phyloP scores from a whole-genome alignment of 179 eudicot species.

The Patellifolia procumbens region DNA sequence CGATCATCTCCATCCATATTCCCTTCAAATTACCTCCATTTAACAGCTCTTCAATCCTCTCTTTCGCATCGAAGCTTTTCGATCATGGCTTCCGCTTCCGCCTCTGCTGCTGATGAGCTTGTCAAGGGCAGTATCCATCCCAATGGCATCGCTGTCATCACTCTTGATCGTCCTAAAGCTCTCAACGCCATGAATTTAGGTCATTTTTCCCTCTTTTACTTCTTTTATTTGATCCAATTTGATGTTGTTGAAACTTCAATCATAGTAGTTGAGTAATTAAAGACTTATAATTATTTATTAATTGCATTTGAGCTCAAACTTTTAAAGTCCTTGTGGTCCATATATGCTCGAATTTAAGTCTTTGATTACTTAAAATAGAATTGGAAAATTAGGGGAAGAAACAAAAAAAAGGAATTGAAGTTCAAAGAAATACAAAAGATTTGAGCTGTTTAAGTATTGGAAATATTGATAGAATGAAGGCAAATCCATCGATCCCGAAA shows the following conservation, averaged over 20 bases:
- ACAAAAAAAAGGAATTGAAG: too few relatives aligned
- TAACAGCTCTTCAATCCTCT: slow-evolving; percentile 11
- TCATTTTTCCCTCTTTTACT: background rate
- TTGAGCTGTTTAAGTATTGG: too few relatives aligned
- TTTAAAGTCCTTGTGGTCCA: background rate
- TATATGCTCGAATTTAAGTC: background rate
- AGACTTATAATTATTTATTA: background rate
- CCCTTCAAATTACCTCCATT: slow-evolving; percentile 8
- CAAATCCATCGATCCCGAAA: too few relatives aligned
- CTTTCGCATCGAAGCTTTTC: slow-evolving; percentile 43
- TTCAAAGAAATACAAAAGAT: too few relatives aligned
- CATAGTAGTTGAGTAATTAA: background rate
- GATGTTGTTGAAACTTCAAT: background rate
- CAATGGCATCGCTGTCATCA: slow-evolving; percentile 87
- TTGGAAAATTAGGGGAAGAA: background rate
- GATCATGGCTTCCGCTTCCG: slow-evolving; percentile 51
- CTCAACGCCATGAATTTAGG: slow-evolving; percentile 91
- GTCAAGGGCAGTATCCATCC: slow-evolving; percentile 71
- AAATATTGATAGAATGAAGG: too few relatives aligned
- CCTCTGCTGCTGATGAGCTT: slow-evolving; percentile 52
- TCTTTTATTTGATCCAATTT: background rate
- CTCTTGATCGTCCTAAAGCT: slow-evolving; percentile 95
- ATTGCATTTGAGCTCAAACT: background rate
- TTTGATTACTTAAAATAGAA: background rate
- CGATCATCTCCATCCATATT: slow-evolving; percentile 20